Base-by-base conservation (phyloP, 1,284 basidiomycete genomes). In the Ceratobasidium sp. region DNA sequence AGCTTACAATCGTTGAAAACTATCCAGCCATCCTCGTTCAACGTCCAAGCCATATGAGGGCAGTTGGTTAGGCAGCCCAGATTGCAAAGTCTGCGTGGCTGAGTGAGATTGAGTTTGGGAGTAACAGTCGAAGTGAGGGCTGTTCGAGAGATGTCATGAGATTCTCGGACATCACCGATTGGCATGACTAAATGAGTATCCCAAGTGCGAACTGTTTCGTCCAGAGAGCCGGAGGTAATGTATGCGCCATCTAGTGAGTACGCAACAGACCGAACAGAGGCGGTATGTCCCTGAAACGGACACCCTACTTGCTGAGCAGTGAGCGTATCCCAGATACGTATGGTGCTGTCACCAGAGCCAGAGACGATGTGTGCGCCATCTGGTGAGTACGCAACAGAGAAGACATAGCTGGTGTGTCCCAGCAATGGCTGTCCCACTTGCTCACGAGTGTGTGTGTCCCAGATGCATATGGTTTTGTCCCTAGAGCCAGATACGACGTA, bases 331-430 rank as follows among this genome's bases (percentile, higher is more conserved):
- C 86, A 87, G 40, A 87, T 81, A 80, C 46, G 33, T 15, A 87
- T 81, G 44, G 86, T 87, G 82, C 85, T 86, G 80, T 87, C 86
- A n/a, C 86, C 80, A 26, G 81, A 83, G 3, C 86, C 86, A 5
- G 83, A 84, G 33, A 86, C 83, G 23, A 87, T 81, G 12, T 18
- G 79, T 68, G 85, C 83, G n/a, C 86, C 86, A 77, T 87, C 87
- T 15, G 86, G 86, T 15, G 85, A 84, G 81, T 87, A 87, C 23
- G 82, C 82, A 76, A 88, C 87, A 2, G 83, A 85, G 80, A 87
- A 86, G 78, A 87, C 86, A 71, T 83, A 84, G 80, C 86, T 85
- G 75, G 84, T 85, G 81, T 87, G 87, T 12, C 46, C 46, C 18
- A 1, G 10, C 12, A 18, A 12, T 20, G 66, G 63, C 28, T 72